Conservation (phyloP, 108 stramenopile genomes). For the Pelagomonas calceolata region DNA sequence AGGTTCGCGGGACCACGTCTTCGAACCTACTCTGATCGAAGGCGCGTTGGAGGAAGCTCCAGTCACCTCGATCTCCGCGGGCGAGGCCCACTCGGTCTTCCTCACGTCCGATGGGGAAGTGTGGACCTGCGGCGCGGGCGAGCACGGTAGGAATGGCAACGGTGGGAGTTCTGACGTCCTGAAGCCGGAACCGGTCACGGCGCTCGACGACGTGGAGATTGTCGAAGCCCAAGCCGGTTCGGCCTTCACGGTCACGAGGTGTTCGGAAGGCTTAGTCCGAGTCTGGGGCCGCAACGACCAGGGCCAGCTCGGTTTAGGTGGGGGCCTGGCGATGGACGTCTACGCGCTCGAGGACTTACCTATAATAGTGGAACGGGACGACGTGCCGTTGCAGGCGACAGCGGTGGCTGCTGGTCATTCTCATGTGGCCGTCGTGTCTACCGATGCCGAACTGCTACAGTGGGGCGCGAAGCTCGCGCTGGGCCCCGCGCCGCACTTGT, state of each 20-base stretch:
- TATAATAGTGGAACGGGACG: constrained; percentile 12
- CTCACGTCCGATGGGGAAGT: constrained; percentile 34
- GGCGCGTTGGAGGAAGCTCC: constrained; percentile 15
- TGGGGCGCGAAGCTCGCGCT: constrained; percentile 40
- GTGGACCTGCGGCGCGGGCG: constrained; percentile 35
- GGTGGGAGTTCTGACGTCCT: constrained; percentile 27
- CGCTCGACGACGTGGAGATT: constrained; percentile 23
- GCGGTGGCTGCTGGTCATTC: constrained; percentile 16
- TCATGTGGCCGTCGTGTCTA: constrained; percentile 33
- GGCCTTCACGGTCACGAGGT: constrained; percentile 33
- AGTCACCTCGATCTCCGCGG: constrained; percentile 19
- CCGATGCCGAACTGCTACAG: constrained; percentile 31
- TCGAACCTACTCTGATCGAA: constrained; percentile 6
- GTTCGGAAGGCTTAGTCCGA: constrained; percentile 25
- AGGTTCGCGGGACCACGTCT: constrained; percentile 12
- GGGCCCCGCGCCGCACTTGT: constrained; percentile 10
- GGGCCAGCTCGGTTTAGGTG: constrained; percentile 45
- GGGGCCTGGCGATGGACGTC: constrained; percentile 42
- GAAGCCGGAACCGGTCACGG: constrained; percentile 24
- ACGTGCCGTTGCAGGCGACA: not conserved
- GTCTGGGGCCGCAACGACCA: constrained; percentile 44
- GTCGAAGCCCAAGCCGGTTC: constrained; percentile 21
- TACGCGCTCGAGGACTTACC: constrained; percentile 49
- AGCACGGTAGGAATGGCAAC: constrained; percentile 40
- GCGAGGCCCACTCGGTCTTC: constrained; percentile 29